phyloP scores from a whole-genome alignment of 768 basidiomycete genomes.

The Auricularia cornea region DNA sequence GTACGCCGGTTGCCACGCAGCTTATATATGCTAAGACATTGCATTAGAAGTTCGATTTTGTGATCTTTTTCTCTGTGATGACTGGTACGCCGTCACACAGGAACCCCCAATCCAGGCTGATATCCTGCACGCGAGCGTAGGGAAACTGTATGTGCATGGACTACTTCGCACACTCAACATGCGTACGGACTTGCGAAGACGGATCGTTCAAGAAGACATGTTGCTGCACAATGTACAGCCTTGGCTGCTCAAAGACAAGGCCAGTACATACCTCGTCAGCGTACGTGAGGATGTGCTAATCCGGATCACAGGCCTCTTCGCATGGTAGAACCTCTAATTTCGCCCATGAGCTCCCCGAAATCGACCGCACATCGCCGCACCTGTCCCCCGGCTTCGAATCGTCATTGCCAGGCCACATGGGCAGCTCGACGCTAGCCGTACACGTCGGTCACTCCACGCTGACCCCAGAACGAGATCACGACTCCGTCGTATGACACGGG shows the following conservation, averaged over 20 bases:
- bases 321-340: background rate
- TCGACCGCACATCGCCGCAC: background rate
- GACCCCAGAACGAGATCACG: background rate
- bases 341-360: background rate
- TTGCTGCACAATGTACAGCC: background rate
- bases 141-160: slow-evolving; percentile 4
- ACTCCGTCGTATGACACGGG: background rate
- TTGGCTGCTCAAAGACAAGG: background rate
- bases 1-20: background rate
- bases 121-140: background rate
- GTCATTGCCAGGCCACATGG: background rate
- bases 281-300: too few relatives aligned
- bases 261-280: background rate
- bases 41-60: background rate
- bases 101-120: too few relatives aligned
- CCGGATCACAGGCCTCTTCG: background rate
- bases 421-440: background rate
- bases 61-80: background rate
- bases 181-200: background rate
- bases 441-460: background rate
- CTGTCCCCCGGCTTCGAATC: background rate
- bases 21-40: background rate
- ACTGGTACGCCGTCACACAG: background rate
- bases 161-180: slow-evolving; percentile 2
- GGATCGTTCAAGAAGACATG: background rate